Percentiles rank a stretch among this genome's conserved stretches.
phyloP scores from a whole-genome alignment of 2,329 filamentous ascomycete genomes.

The Fusarium dimerum region DNA sequence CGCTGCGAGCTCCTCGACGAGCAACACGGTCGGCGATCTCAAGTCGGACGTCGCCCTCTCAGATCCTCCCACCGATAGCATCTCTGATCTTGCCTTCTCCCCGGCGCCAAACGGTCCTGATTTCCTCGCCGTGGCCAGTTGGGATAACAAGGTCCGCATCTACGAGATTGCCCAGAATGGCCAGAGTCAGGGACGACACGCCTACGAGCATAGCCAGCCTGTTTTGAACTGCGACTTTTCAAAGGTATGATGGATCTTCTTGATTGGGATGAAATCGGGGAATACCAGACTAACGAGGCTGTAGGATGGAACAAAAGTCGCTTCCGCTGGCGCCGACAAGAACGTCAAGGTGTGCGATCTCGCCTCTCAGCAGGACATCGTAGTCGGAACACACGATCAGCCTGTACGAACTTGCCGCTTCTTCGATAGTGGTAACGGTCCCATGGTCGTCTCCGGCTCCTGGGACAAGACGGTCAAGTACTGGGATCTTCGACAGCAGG shows the following conservation, averaged over 20 bases:
- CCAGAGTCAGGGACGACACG: slow-evolving; percentile 79
- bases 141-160: slow-evolving; percentile 97
- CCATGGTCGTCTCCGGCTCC: slow-evolving; percentile 88
- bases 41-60: slow-evolving; percentile 82
- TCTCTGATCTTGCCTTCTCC: slow-evolving; percentile 85
- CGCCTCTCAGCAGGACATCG: slow-evolving; percentile 62
- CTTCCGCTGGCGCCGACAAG: slow-evolving; percentile 88
- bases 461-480: slow-evolving; percentile 93
- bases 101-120: slow-evolving; percentile 60
- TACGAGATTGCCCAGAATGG: slow-evolving; percentile 84
- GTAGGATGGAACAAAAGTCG: slow-evolving; percentile 87
- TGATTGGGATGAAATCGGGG: background rate
- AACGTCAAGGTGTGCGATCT: slow-evolving; percentile 87
- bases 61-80: slow-evolving; percentile 81
- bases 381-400: slow-evolving; percentile 83
- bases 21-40: slow-evolving; percentile 84
- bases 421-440: slow-evolving; percentile 69
- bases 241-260: slow-evolving; percentile 59
- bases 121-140: slow-evolving; percentile 86
- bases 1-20: slow-evolving; percentile 52
- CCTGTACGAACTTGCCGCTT: slow-evolving; percentile 78
- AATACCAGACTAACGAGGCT: slow-evolving; percentile 5
- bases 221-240: slow-evolving; percentile 87
- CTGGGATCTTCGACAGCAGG: slow-evolving; percentile 74
- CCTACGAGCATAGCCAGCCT: slow-evolving; percentile 83